Base-by-base conservation (phyloP, 495 filamentous ascomycete species). In the Aspergillus carlsbadensis region DNA sequence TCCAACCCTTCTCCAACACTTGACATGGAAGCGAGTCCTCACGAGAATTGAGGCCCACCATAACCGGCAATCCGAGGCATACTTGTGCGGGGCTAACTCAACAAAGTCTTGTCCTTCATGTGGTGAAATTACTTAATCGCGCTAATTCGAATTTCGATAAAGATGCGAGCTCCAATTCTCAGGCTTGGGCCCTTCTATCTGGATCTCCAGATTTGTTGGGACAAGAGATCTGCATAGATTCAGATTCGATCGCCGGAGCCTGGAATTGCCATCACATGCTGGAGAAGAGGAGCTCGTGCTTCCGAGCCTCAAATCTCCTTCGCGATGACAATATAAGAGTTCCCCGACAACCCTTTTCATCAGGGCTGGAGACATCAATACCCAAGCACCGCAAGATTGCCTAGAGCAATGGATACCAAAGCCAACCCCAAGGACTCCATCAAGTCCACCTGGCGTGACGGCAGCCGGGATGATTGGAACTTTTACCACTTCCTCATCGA, bases 371-470 rank as follows among this genome's bases (percentile, higher is more conserved):
- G 35, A 13, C n/a, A 34, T 17, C 22, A 26, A 17, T 26, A 14
- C 20, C 29, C 48, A 42, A 35, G n/a, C 24, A 15, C 18, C 17
- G 10, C 26, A 14, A 21, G 24, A 20, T 36, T 21, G 29, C 18
- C 34, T 11, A 22, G 10, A 49, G 63, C 11, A 21, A 71, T 68
- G 65, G 64, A 64, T 45, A 64, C 62, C 20, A 66, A 56, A 54
- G 51, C 56, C 18, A 60, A 65, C 43, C 65, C 72, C 7, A 76
- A 73, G 52, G 73, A 76, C 62, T 76, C 73, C 2, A 75, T 76
- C 69, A 71, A 66, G 54, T 76, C 73, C 18, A 76, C 73, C 22
- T 76, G 73, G 73, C 71, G 67, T 8, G 62, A 60, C 4, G 64
- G 56, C n/a, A 58, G 60, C 43, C 69, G 69, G 49, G 56, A 60